These are phyloP conservation scores for Argentina anserina DNA, from an alignment of 306 rosid species.

Conservation along the genomic window DNA sequence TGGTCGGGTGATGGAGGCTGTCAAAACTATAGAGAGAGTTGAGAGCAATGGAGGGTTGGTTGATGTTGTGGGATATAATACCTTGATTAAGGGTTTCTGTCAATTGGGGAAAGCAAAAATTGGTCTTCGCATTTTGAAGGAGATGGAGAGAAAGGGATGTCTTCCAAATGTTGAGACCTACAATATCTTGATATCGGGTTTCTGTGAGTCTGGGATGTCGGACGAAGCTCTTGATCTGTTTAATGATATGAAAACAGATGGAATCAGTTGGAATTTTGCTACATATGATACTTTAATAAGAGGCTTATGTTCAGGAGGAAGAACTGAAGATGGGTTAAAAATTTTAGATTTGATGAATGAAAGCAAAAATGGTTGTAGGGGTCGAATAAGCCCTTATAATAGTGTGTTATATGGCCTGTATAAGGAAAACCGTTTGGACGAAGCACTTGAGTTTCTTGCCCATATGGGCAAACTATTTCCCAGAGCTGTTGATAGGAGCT, in stretches of 20 bases:
- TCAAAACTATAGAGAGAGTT: conserved; percentile 59
- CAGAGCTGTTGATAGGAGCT: conserved; percentile 58
- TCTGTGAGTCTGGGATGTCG: conserved; percentile 44
- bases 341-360: conserved; percentile 70
- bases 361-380: conserved; percentile 42
- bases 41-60: conserved; percentile 53
- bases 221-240: conserved; percentile 65
- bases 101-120: conserved; percentile 50
- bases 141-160: conserved; percentile 73
- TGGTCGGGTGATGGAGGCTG: conserved; percentile 55
- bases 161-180: conserved; percentile 68
- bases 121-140: conserved; percentile 55
- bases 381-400: conserved; percentile 63
- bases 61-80: conserved; percentile 71
- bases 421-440: conserved; percentile 43
- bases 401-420: conserved; percentile 67
- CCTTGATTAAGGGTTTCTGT: conserved; percentile 66
- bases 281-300: conserved; percentile 52
- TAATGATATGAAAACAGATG: conserved; percentile 68
- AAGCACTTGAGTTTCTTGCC: conserved; percentile 50
- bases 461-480: conserved; percentile 57
- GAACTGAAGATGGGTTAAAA: conserved; percentile 49
- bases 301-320: conserved; percentile 61
- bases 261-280: conserved; percentile 50
- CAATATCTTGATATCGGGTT: conserved; percentile 54